Conservation (phyloP, 2,329 filamentous ascomycete genomes). For the Calonectria naviculata region DNA sequence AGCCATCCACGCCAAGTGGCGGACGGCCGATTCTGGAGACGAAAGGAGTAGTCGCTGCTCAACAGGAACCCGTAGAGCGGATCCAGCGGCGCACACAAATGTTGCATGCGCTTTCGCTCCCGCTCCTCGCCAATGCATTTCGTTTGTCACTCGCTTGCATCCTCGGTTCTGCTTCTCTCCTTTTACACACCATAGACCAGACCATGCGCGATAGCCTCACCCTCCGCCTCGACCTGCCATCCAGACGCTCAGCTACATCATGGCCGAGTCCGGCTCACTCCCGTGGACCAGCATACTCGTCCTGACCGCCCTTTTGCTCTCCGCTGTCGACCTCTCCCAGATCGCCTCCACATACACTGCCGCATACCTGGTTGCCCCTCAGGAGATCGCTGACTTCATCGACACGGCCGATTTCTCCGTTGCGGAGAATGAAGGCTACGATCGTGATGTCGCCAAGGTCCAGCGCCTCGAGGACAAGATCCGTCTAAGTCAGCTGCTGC, state of each 20-base stretch:
- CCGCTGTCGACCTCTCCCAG: constrained; percentile 65
- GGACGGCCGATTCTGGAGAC: constrained; percentile 30
- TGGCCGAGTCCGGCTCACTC: constrained; percentile 62
- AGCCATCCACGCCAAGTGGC: constrained; percentile 42
- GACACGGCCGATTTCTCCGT: constrained; percentile 72
- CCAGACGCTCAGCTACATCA: constrained; percentile 49
- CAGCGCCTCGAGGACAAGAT: constrained; percentile 71
- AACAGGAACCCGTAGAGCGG: constrained; percentile 21
- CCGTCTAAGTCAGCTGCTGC: constrained; percentile 66
- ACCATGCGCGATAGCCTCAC: constrained; percentile 44
- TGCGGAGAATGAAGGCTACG: constrained; percentile 73
- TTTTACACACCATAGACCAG: constrained; percentile 29
- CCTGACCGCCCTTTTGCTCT: constrained; percentile 67
- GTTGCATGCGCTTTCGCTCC: constrained; percentile 34
- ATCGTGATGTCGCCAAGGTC: constrained; percentile 68
- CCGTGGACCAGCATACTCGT: constrained; percentile 69
- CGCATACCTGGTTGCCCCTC: constrained; percentile 68
- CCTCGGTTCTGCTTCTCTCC: constrained; percentile 34
- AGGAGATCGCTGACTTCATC: constrained; percentile 67
- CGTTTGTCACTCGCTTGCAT: constrained; percentile 24
- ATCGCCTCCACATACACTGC: constrained; percentile 62
- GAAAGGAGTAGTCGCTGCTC: constrained; percentile 37
- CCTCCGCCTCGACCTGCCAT: constrained; percentile 38
- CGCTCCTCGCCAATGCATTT: constrained; percentile 36
- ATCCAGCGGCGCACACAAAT: constrained; percentile 37